Evolutionary conservation across 2,329 filamentous ascomycete genomes (phyloP).

Genomic region (Dactylellina cionopaga): DNA sequence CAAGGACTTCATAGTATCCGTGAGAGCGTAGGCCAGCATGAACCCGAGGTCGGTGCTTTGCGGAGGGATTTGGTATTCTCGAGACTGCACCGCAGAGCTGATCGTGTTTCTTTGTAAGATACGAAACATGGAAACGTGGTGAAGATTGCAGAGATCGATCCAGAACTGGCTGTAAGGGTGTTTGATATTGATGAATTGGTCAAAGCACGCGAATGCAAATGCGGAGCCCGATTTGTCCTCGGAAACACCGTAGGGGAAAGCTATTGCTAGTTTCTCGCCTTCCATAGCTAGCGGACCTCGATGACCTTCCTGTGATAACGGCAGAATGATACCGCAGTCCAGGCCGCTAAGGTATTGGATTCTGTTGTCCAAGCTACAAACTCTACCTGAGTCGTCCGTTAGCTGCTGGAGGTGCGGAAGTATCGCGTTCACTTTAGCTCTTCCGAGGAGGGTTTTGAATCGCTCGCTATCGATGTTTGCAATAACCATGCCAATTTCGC

Average conservation of each 20-base stretch:
- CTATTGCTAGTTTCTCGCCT: conserved; percentile 13
- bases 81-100: conserved; percentile 33
- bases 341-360: conserved; percentile 45
- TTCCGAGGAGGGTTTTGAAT: conserved; percentile 26
- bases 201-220: conserved; percentile 48
- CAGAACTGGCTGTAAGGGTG: conserved; percentile 51
- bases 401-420: conserved; percentile 41
- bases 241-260: conserved; percentile 43
- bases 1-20: conserved; percentile 36
- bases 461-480: conserved; percentile 31
- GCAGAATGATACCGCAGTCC: conserved; percentile 46
- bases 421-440: conserved; percentile 20
- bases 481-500: conserved; percentile 45
- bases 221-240: conserved; percentile 35
- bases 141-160: conserved; percentile 50
- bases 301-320: conserved; percentile 34
- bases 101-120: conserved; percentile 44
- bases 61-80: conserved; percentile 35
- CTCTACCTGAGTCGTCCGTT: conserved; percentile 1
- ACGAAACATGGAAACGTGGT: conserved; percentile 50
- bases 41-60: conserved; percentile 44
- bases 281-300: conserved; percentile 23
- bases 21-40: conserved; percentile 41
- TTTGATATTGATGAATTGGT: conserved; percentile 52
- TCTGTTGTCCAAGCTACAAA: conserved; percentile 35